These are phyloP conservation scores for bread wheat (Triticum aestivum) DNA, from an alignment of 176 grass and related monocot species.

Conservation along the genomic window DNA sequence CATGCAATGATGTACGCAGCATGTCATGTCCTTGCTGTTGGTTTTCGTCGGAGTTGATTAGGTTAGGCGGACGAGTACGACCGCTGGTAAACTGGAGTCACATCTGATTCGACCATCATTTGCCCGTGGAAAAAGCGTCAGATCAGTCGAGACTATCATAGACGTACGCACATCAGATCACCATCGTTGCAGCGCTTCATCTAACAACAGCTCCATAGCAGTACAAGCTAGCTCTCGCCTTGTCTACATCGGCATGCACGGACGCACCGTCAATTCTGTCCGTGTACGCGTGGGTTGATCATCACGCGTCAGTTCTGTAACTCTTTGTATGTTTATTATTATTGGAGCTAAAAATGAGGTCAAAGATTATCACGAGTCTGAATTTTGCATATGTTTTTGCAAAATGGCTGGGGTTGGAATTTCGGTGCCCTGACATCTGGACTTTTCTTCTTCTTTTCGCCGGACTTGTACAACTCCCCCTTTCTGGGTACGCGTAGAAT, in stretches of 20 bases:
- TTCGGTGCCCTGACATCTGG: background rate
- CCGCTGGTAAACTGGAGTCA: slow-evolving; percentile 10
- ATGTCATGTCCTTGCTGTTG: background rate
- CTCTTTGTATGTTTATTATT: too few relatives aligned
- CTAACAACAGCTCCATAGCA: background rate
- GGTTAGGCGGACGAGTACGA: slow-evolving; percentile 37
- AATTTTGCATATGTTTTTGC: background rate
- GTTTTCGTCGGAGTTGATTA: background rate
- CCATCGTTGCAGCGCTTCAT: background rate
- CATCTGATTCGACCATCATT: slow-evolving; percentile 8
- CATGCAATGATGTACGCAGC: background rate
- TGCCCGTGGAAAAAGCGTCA: background rate
- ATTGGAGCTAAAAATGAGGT: background rate
- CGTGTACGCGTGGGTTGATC: background rate
- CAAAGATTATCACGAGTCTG: background rate
- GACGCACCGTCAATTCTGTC: background rate
- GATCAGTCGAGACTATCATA: background rate
- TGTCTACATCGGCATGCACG: background rate
- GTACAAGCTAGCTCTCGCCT: too few relatives aligned
- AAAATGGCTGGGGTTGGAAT: background rate
- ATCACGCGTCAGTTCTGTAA: too few relatives aligned
- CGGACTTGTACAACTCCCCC: background rate
- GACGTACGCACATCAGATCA: too few relatives aligned
- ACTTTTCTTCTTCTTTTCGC: background rate
- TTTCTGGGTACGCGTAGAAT: background rate